phyloP scores from a whole-genome alignment of 805 yeast species.

The Tetrapisispora taiwanensis region DNA sequence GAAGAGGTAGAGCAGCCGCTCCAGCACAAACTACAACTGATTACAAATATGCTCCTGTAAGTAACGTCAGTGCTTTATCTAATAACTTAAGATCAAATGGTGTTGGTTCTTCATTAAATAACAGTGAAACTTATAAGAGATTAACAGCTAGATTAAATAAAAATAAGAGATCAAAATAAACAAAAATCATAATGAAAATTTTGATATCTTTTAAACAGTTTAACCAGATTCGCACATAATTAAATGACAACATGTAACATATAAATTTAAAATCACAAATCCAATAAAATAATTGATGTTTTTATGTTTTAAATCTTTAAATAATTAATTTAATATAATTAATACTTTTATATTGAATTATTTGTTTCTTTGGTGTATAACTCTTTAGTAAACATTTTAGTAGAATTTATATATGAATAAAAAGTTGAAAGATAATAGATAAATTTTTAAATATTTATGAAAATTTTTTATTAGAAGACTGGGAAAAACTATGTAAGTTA shows the following conservation, averaged over 20 bases:
- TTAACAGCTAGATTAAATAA: slow-evolving; percentile 40
- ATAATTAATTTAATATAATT: not conserved
- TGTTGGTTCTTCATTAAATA: slow-evolving; percentile 41
- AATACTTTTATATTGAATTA: too few species aligned
- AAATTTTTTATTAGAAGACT: slow-evolving; percentile 2
- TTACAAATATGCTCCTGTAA: slow-evolving; percentile 82
- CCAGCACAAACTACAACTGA: slow-evolving; percentile 87
- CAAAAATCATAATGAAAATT: not conserved
- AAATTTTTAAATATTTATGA: not conserved
- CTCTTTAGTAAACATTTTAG: too few species aligned
- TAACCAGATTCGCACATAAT: not conserved
- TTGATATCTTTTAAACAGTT: not conserved
- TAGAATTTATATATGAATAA: too few species aligned
- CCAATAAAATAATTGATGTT: not conserved
- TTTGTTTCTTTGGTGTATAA: too few species aligned
- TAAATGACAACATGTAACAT: not conserved
- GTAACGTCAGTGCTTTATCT: slow-evolving; percentile 37
- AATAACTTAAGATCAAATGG: slow-evolving; percentile 36
- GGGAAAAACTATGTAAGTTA: slow-evolving; percentile 1
- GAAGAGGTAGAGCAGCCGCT: slow-evolving; percentile 91
- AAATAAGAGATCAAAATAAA: slow-evolving; percentile 12
- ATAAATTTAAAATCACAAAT: not conserved
- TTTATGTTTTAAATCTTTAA: not conserved
- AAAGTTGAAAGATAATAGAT: not conserved
- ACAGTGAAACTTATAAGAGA: slow-evolving; percentile 75